Percentiles rank a stretch among this genome's conserved stretches.
Conservation (phyloP, 1,139 yeast species). For the Torulaspora pretoriensis region DNA sequence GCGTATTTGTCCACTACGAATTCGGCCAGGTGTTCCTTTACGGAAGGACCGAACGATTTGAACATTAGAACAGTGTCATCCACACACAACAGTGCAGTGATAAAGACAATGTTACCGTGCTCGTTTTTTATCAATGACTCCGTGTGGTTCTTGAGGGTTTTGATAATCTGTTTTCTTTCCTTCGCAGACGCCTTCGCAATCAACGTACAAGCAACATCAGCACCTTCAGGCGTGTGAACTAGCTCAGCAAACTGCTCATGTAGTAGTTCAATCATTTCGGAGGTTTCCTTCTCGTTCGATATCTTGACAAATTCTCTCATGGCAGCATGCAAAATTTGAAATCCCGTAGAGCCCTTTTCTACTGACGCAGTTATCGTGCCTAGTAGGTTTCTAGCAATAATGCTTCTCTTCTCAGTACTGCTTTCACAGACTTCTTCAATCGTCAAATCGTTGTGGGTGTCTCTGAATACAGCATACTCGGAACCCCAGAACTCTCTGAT, state of each 20-base stretch:
- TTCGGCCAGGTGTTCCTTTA: conserved; percentile 54
- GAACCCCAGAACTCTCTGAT: conserved; percentile 96
- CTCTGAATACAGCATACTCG: conserved; percentile 89
- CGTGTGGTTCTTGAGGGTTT: conserved; percentile 68
- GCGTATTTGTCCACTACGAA: conserved; percentile 70
- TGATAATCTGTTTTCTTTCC: conserved; percentile 79
- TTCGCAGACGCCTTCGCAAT: conserved; percentile 85
- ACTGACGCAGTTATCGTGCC: conserved; percentile 89
- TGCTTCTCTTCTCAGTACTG: conserved; percentile 76
- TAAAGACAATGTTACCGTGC: conserved; percentile 77
- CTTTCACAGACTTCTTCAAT: conserved; percentile 65
- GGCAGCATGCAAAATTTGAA: conserved; percentile 93
- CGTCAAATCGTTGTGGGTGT: conserved; percentile 58
- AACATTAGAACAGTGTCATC: conserved; percentile 86
- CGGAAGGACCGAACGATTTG: conserved; percentile 64
- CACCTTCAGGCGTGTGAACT: conserved; percentile 92
- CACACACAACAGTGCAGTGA: conserved; percentile 75
- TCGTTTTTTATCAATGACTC: conserved; percentile 76
- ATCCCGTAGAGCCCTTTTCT: conserved; percentile 93
- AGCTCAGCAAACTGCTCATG: conserved; percentile 90
- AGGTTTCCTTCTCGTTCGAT: conserved; percentile 59
- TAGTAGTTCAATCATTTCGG: conserved; percentile 78
- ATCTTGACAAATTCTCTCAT: conserved; percentile 83
- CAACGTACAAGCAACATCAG: conserved; percentile 79
- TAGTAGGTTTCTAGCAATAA: conserved; percentile 68